Evolutionary conservation across 179 eudicot species (phyloP).

Genomic region (Camellia oleifera): DNA sequence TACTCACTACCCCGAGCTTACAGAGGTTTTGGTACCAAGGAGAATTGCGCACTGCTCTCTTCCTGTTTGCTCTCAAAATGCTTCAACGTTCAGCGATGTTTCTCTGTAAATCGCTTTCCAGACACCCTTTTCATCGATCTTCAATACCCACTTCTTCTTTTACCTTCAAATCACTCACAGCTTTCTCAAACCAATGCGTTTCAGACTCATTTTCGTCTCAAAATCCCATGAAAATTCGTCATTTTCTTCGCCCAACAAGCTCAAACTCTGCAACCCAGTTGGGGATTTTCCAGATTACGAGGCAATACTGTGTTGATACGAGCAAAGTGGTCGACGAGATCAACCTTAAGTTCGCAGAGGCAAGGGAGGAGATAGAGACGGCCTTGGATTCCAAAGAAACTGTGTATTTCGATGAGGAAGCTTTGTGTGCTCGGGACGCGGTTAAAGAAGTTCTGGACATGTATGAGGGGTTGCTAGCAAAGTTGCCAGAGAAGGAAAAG

Average conservation of each 20-base stretch:
- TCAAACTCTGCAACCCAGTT: conserved; percentile 15
- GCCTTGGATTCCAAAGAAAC: conserved; percentile 94
- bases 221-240: conserved; percentile 15
- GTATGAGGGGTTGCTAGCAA: conserved; percentile 57
- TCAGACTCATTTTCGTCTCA: conserved; percentile 12
- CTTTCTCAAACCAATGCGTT: conserved; percentile 12
- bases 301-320: conserved; percentile 45
- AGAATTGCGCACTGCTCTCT: neutral
- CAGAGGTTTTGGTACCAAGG: neutral
- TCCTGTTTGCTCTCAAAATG: conserved; percentile 34
- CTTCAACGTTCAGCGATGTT: conserved; percentile 40
- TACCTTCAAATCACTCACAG: conserved; percentile 20
- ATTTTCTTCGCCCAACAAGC: conserved; percentile 18
- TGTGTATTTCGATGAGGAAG: conserved; percentile 88
- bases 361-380: conserved; percentile 86
- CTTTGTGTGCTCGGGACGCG: conserved; percentile 75
- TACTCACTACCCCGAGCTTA: neutral
- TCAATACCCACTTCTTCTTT: conserved; percentile 33
- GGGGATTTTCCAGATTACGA: conserved; percentile 12
- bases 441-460: conserved; percentile 66
- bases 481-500: conserved; percentile 51
- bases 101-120: conserved; percentile 33
- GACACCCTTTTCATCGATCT: conserved; percentile 32
- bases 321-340: conserved; percentile 67
- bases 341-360: conserved; percentile 83